phyloP scores from a whole-genome alignment of 2,329 filamentous ascomycete species.

The Penicillium olsonii region DNA sequence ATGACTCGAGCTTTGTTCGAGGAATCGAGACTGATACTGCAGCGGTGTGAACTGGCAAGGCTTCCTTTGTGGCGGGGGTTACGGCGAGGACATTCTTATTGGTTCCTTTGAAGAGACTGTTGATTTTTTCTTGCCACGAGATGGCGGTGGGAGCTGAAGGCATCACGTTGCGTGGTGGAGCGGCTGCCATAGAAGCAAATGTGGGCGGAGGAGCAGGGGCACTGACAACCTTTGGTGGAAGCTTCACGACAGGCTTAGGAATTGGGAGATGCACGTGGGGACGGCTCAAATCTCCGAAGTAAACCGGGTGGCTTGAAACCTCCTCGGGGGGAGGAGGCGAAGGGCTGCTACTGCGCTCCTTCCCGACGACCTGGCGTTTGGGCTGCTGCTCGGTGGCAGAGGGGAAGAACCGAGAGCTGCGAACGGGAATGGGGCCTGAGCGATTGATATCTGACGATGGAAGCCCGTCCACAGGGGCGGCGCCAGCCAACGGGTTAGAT shows the following conservation, averaged over 20 bases:
- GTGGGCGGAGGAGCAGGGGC: slow-evolving; percentile 48
- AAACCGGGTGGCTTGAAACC: slow-evolving; percentile 57
- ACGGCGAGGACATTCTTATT: slow-evolving; percentile 57
- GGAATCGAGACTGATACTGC: slow-evolving; percentile 74
- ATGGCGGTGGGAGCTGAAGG: slow-evolving; percentile 50
- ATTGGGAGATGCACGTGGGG: slow-evolving; percentile 61
- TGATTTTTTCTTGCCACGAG: slow-evolving; percentile 80
- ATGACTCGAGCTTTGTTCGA: slow-evolving; percentile 34
- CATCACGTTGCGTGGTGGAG: slow-evolving; percentile 37
- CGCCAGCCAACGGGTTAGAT: slow-evolving; percentile 24
- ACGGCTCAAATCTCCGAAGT: slow-evolving; percentile 50
- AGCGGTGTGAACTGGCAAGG: slow-evolving; percentile 59
- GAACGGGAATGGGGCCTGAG: slow-evolving; percentile 36
- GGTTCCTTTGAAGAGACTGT: slow-evolving; percentile 69
- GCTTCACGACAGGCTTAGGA: slow-evolving; percentile 73
- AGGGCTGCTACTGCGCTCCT: slow-evolving; percentile 42
- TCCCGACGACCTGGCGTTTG: slow-evolving; percentile 34
- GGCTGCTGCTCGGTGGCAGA: slow-evolving; percentile 40
- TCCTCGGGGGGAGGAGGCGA: slow-evolving; percentile 62
- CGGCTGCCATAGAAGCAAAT: slow-evolving; percentile 47
- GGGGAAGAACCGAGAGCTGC: slow-evolving; percentile 53
- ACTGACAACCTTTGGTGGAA: slow-evolving; percentile 63
- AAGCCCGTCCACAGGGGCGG: slow-evolving; percentile 33
- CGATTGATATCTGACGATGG: slow-evolving; percentile 36
- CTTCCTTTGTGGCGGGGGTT: slow-evolving; percentile 67